Conservation (phyloP, 768 basidiomycete species). For the Tulasnella sp. region DNA sequence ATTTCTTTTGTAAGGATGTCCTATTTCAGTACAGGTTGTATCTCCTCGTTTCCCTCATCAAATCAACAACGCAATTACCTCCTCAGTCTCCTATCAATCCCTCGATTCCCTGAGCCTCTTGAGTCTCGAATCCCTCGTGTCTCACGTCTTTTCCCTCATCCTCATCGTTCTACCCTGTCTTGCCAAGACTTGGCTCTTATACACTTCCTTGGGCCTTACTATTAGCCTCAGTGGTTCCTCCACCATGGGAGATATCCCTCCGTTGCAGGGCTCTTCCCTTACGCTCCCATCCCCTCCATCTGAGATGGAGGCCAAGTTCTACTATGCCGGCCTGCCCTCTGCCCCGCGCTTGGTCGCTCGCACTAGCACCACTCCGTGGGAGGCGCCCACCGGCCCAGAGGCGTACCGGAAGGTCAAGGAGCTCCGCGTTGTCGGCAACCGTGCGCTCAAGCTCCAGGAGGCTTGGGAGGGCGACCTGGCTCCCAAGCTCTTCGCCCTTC, state of each 20-base stretch:
- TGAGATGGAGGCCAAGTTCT: conserved; percentile 28
- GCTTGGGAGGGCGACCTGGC: conserved; percentile 25
- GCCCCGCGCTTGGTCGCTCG: conserved; percentile 35
- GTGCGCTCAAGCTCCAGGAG: conserved; percentile 21
- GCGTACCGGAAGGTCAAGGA: conserved; percentile 27
- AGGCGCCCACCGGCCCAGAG: conserved; percentile 33
- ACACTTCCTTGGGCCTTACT: not conserved
- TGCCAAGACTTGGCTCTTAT: no score
- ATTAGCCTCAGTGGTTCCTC: not conserved
- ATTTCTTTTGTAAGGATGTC: no score
- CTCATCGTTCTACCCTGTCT: no score
- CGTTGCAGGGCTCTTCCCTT: not conserved
- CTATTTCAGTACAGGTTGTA: no score
- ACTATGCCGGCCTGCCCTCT: conserved; percentile 32
- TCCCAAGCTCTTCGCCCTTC: conserved; percentile 21
- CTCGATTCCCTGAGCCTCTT: no score
- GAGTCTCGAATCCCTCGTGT: no score
- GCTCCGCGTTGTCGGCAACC: conserved; percentile 30
- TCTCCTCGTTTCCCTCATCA: no score
- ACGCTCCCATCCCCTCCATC: conserved; percentile 1
- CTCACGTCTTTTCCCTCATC: no score
- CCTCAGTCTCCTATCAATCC: no score
- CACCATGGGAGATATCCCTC: no score
- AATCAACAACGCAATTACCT: no score
- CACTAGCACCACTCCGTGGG: conserved; percentile 27